phyloP scores from a whole-genome alignment of 2,329 filamentous ascomycete genomes.

The Gaeumannomyces tritici region DNA sequence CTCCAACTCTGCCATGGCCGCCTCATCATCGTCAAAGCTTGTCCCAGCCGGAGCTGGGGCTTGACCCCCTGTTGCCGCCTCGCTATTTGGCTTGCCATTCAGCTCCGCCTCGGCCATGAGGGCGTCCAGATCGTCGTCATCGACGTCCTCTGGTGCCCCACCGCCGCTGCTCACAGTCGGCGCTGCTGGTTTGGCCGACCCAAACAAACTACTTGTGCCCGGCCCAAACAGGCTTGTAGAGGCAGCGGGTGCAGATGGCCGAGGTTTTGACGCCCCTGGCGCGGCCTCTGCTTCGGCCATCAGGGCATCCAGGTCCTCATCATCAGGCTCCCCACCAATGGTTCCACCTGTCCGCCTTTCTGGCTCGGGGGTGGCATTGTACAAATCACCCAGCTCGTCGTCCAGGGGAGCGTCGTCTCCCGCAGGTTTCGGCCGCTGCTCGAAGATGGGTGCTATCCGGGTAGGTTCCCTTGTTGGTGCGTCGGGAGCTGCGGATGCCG shows the following conservation, averaged over 20 bases:
- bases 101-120: conserved; percentile 21
- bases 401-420: conserved; percentile 25
- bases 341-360: conserved; percentile 3
- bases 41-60: conserved; percentile 12
- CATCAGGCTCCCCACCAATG: conserved; percentile 25
- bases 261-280: conserved; percentile 5
- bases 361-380: conserved; percentile 38
- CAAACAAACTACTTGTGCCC: conserved; percentile 16
- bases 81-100: not conserved
- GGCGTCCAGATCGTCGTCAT: conserved; percentile 20
- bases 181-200: conserved; percentile 2
- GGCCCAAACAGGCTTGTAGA: conserved; percentile 16
- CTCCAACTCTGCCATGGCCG: conserved; percentile 57
- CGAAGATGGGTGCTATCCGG: conserved; percentile 28
- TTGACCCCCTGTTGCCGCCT: not conserved
- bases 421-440: conserved; percentile 15
- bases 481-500: conserved; percentile 13
- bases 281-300: conserved; percentile 30
- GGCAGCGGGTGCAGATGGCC: conserved; percentile 15
- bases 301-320: conserved; percentile 39
- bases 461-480: conserved; percentile 8
- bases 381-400: conserved; percentile 34
- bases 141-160: not conserved
- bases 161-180: not conserved
- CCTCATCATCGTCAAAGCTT: conserved; percentile 53